These are phyloP conservation scores for Saccharomycopsis sp. DNA, from an alignment of 805 yeast species.

Conservation along the genomic window DNA sequence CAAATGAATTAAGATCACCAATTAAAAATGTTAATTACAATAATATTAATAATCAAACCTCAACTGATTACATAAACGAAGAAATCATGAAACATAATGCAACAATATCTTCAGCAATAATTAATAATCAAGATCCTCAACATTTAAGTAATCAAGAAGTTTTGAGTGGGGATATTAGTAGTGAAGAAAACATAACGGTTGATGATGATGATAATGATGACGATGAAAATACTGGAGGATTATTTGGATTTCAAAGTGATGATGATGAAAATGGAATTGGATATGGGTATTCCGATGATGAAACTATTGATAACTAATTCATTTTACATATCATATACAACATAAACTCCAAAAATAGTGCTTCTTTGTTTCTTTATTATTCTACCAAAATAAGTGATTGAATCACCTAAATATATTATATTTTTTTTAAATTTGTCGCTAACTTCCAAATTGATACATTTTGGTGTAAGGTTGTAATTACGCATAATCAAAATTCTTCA, in stretches of 20 bases:
- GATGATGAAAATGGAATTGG: not conserved
- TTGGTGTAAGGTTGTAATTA: too few species aligned
- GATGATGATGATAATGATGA: constrained; percentile 5
- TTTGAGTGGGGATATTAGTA: constrained; percentile 18
- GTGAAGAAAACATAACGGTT: constrained; percentile 14
- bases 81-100: constrained; percentile 12
- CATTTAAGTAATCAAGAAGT: constrained; percentile 6
- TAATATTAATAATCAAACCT: not conserved
- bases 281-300: too few species aligned
- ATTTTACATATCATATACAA: too few species aligned
- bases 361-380: too few species aligned
- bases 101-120: not conserved
- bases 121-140: constrained; percentile 11
- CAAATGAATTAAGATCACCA: constrained; percentile 5
- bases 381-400: too few species aligned
- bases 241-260: not conserved
- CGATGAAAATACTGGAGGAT: too few species aligned
- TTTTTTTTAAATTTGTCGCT: too few species aligned
- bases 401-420: too few species aligned
- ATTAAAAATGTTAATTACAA: not conserved
- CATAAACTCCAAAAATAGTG: too few species aligned
- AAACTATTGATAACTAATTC: too few species aligned
- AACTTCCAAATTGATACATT: too few species aligned
- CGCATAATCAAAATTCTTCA: too few species aligned
- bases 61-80: constrained; percentile 4